phyloP scores from a whole-genome alignment of 2,329 filamentous ascomycete species.

The Biscogniauxia marginata region DNA sequence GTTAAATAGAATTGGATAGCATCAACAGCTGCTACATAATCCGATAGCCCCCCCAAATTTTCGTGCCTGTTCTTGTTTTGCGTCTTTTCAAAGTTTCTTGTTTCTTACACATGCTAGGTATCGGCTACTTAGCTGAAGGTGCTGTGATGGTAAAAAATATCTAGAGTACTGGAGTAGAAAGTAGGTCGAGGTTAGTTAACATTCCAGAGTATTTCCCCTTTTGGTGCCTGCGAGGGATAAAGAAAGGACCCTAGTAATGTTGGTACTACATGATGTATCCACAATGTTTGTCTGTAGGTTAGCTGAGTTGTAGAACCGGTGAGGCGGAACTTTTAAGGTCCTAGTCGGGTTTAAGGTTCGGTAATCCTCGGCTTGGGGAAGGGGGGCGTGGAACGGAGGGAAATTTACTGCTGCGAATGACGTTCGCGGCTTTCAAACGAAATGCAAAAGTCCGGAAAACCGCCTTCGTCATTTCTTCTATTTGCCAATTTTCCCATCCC shows the following conservation, averaged over 20 bases:
- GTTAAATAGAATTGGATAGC: too few species aligned
- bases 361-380: constrained; percentile 29
- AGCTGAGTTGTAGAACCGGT: not conserved
- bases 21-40: too few species aligned
- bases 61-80: too few species aligned
- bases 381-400: constrained; percentile 10
- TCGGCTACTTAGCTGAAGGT: too few species aligned
- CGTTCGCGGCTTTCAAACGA: constrained; percentile 22
- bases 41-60: too few species aligned
- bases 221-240: not conserved
- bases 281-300: not conserved
- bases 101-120: too few species aligned
- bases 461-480: not conserved
- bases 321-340: not conserved
- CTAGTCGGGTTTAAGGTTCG: constrained; percentile 15
- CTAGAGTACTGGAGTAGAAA: too few species aligned
- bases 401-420: constrained; percentile 23
- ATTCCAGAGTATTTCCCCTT: not conserved
- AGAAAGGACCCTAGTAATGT: not conserved
- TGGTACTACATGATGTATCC: not conserved
- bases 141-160: too few species aligned
- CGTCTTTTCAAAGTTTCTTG: too few species aligned
- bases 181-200: not conserved
- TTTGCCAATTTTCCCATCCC: not conserved
- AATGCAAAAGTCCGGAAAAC: not conserved